These are phyloP conservation scores for Dictyostelium capitatum DNA, from an alignment of 78 protist species.

Conservation along the genomic window DNA sequence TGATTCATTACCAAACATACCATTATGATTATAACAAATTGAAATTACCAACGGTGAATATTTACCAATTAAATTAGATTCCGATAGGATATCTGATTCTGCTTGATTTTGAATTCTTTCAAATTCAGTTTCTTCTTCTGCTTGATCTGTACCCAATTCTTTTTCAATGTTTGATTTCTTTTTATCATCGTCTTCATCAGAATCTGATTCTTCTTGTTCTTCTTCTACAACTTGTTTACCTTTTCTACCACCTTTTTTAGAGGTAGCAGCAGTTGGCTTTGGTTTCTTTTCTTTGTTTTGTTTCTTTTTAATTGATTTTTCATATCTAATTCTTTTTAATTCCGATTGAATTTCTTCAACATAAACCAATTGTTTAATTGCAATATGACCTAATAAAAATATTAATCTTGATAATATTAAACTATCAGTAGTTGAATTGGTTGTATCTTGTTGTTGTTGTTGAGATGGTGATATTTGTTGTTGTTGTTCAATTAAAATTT, in stretches of 20 bases:
- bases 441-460: neutral
- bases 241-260: neutral
- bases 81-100: slow-evolving; percentile 31
- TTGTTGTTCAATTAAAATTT: neutral
- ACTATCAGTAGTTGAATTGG: neutral
- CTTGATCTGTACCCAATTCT: slow-evolving; percentile 85
- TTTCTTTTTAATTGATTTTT: neutral
- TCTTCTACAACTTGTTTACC: too few species aligned
- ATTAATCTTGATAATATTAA: slow-evolving; percentile 37
- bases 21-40: slow-evolving; percentile 61
- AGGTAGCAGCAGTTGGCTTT: neutral
- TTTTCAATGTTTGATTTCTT: slow-evolving; percentile 55
- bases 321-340: neutral
- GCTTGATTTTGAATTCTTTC: slow-evolving; percentile 67
- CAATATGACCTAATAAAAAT: slow-evolving; percentile 87
- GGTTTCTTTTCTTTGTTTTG: slow-evolving; percentile 18
- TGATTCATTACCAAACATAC: slow-evolving; percentile 3
- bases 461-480: neutral
- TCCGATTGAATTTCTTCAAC: slow-evolving; percentile 68
- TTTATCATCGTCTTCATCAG: neutral
- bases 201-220: neutral
- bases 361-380: slow-evolving; percentile 82
- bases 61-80: slow-evolving; percentile 76
- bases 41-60: slow-evolving; percentile 73
- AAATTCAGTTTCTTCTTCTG: slow-evolving; percentile 74